These are phyloP conservation scores for Daldinia sp. DNA, from an alignment of 2,329 filamentous ascomycete species.

Conservation along the genomic window DNA sequence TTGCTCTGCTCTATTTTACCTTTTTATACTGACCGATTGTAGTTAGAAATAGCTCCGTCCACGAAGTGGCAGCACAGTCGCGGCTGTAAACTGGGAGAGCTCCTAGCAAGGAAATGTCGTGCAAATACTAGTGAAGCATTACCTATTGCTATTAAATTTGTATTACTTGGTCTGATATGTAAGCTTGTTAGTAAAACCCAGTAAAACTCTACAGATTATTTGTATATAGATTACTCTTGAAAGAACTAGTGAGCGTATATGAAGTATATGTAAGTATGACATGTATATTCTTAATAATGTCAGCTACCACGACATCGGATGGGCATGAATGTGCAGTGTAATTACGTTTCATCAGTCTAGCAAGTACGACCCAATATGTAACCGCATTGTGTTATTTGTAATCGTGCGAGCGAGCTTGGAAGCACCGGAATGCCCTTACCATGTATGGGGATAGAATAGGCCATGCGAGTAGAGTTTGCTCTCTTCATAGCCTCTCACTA, in stretches of 20 bases:
- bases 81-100: constrained; percentile 16
- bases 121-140: no score
- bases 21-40: constrained; percentile 33
- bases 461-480: not conserved
- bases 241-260: not conserved
- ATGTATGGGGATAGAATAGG: not conserved
- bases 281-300: not conserved
- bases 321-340: no score
- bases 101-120: not conserved
- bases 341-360: not conserved
- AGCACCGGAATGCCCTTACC: not conserved
- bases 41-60: constrained; percentile 19
- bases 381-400: not conserved
- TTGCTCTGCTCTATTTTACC: not conserved
- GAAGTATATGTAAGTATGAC: not conserved
- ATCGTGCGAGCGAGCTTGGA: not conserved
- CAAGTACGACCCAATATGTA: no score
- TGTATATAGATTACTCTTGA: no score
- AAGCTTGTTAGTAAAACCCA: no score
- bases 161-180: no score
- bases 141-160: no score
- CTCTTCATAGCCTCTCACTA: not conserved
- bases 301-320: not conserved
- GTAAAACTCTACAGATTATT: no score
- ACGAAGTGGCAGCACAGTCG: constrained; percentile 6